Conservation (phyloP, 345 rosid species). For the Carallia pectinifolia region DNA sequence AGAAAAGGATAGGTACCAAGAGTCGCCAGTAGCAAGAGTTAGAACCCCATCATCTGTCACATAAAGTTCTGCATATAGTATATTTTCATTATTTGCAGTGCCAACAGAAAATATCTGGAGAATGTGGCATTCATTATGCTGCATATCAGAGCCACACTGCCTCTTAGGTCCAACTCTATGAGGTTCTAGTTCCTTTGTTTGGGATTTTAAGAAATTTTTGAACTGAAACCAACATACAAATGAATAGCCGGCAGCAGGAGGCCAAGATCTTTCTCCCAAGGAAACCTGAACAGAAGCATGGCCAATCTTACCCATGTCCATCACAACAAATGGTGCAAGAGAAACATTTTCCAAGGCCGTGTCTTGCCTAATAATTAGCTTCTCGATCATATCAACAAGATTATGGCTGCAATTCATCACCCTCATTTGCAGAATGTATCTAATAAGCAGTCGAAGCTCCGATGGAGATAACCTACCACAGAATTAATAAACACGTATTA, state of each 20-base stretch:
- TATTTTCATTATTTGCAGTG: slow-evolving; percentile 62
- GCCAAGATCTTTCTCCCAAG: slow-evolving; percentile 99
- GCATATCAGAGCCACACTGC: slow-evolving; percentile 30
- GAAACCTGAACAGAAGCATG: slow-evolving; percentile 97
- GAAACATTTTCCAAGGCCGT: slow-evolving; percentile 74
- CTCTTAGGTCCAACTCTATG: slow-evolving; percentile 59
- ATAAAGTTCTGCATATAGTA: slow-evolving; percentile 87
- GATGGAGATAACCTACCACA: slow-evolving; percentile 85
- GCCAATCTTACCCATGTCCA: slow-evolving; percentile 94
- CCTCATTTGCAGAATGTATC: slow-evolving; percentile 87
- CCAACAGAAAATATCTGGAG: slow-evolving; percentile 95
- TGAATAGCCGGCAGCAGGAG: slow-evolving; percentile 99
- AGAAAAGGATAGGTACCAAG: slow-evolving; percentile 80
- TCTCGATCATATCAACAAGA: slow-evolving; percentile 92
- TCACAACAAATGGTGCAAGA: slow-evolving; percentile 89
- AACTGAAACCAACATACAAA: slow-evolving; percentile 98
- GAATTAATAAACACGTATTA: slow-evolving; percentile 23
- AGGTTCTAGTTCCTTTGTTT: slow-evolving; percentile 59
- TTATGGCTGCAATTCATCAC: slow-evolving; percentile 66
- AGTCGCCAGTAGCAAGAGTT: slow-evolving; percentile 95
- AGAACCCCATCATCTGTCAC: slow-evolving; percentile 87
- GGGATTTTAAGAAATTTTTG: slow-evolving; percentile 63
- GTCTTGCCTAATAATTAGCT: slow-evolving; percentile 82
- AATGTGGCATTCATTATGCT: slow-evolving; percentile 42
- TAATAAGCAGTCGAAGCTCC: slow-evolving; percentile 77